These are phyloP conservation scores for Penicillium polonicum DNA, from an alignment of 2,329 filamentous ascomycete species.

Conservation along the genomic window DNA sequence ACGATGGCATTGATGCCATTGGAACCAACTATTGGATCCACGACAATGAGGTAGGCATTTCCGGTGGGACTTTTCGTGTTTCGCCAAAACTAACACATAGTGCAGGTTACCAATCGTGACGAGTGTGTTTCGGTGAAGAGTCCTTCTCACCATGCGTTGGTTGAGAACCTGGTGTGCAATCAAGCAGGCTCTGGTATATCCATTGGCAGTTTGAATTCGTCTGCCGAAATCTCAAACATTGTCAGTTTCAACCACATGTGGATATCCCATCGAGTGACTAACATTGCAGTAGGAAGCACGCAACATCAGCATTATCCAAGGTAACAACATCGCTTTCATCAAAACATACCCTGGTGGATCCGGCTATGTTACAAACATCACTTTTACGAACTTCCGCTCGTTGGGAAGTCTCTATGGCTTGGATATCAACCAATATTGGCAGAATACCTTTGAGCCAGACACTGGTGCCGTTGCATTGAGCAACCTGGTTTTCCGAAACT, in stretches of 20 bases:
- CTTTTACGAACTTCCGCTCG: constrained; percentile 34
- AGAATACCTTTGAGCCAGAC: constrained; percentile 25
- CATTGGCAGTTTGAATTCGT: constrained; percentile 37
- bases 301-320: constrained; percentile 41
- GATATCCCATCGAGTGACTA: background rate
- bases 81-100: background rate
- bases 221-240: constrained; percentile 33
- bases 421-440: constrained; percentile 30
- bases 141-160: constrained; percentile 37
- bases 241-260: background rate
- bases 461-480: constrained; percentile 26
- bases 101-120: constrained; percentile 38
- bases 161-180: constrained; percentile 40
- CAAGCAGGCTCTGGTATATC: constrained; percentile 40
- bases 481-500: constrained; percentile 30
- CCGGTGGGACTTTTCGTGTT: background rate
- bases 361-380: constrained; percentile 38
- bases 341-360: constrained; percentile 43
- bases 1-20: constrained; percentile 40
- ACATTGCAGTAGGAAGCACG: constrained; percentile 23
- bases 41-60: constrained; percentile 30
- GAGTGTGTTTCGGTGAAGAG: constrained; percentile 42
- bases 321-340: constrained; percentile 41
- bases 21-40: constrained; percentile 41
- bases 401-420: constrained; percentile 26